Base-by-base conservation (phyloP, 768 basidiomycete genomes). In the Leccinellum rugosiceps region DNA sequence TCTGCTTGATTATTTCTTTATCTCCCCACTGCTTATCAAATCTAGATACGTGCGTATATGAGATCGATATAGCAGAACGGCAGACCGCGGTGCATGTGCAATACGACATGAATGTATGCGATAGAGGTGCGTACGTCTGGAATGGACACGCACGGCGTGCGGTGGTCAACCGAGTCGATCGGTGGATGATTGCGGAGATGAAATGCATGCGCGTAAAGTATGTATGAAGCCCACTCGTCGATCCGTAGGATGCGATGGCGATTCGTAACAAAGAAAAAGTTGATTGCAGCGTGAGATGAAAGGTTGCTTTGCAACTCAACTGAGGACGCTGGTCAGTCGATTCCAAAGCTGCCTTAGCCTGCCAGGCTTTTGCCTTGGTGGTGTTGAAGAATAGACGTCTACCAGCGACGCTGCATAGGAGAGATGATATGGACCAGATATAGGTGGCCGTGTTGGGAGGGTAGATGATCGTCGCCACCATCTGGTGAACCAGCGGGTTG, bases 401-500 rank as follows among this genome's bases (percentile, higher is more conserved):
- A 58, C 73, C 65, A 73, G 71, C 46, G 71, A 74, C 57, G 73
- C 45, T n/a, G 69, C 49, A 21, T 63, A 60, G 14, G 69, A 71
- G 6, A 72, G 48, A 51, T 61, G 62, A 57, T 72, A 72, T 38
- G 71, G 71, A 15, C 71, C 71, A 6, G 71, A 72, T 35, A 72
- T 74, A 26, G 57, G 34, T 28, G 71, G 71, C 8, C 71, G 67
- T 48, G 63, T 59, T 1, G 69, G 63, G 7, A 62, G 60, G 28
- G 38, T 32, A 5, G 63, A 28, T 1, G 62, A 21, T 34, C 38
- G 68, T 38, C 58, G 69, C 67, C 69, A 71, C 64, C 71, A 73
- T 34, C 52, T 65, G 13, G 62, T 53, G 30, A 73, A 66, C 71
- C 69, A 71, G 34, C 54, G 63, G 1, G 34, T 32, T 31, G 63